A percentile compares a stretch with the other conserved stretches of the same genome.
These are phyloP conservation scores for Polygonum aviculare DNA, from an alignment of 148 eudicot species.

Conservation along the genomic window DNA sequence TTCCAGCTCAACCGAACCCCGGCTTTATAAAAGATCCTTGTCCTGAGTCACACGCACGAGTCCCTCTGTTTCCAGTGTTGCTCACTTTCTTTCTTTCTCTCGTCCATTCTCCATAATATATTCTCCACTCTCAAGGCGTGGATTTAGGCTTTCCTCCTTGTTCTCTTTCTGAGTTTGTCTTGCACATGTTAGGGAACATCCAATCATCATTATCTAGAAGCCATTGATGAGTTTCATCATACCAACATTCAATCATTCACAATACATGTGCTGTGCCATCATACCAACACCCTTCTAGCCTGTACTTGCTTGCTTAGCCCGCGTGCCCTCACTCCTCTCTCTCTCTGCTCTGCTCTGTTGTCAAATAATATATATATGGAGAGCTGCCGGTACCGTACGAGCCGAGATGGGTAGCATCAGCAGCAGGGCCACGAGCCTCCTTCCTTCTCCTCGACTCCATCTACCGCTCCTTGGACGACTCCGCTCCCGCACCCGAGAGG, in stretches of 20 bases:
- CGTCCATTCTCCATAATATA: background rate
- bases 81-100: too few species aligned
- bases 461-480: constrained; percentile 75
- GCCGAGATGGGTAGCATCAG: constrained; percentile 9
- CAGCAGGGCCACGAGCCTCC: constrained; percentile 20
- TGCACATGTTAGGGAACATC: background rate
- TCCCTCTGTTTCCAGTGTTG: background rate
- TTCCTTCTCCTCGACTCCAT: constrained; percentile 86
- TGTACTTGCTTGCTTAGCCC: background rate
- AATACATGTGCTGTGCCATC: background rate
- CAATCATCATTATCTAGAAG: constrained; percentile 8
- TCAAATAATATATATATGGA: background rate
- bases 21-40: constrained; percentile 6
- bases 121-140: constrained; percentile 6
- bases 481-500: background rate
- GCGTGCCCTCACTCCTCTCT: background rate
- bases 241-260: constrained; percentile 7
- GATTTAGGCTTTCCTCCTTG: constrained; percentile 1
- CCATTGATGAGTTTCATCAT: constrained; percentile 9
- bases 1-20: background rate
- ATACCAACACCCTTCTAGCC: background rate
- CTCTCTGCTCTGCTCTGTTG: background rate
- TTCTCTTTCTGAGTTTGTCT: background rate
- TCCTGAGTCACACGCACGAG: constrained; percentile 5
- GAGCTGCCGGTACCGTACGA: background rate